These are phyloP conservation scores for Picea sitchensis DNA, from an alignment of 75 land plant genomes.

Conservation along the genomic window DNA sequence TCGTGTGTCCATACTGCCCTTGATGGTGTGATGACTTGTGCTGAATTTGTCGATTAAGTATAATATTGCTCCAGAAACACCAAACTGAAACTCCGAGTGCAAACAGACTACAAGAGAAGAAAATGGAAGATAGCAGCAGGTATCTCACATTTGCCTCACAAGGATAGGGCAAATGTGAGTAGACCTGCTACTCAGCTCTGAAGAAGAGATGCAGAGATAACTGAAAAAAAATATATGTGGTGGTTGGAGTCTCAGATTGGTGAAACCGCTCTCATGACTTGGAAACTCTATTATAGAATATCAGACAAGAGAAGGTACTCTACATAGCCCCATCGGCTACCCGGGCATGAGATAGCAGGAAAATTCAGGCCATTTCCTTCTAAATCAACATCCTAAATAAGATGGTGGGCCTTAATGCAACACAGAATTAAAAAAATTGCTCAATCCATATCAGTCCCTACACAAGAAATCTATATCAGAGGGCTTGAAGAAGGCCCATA, in stretches of 20 bases:
- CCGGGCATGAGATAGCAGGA: neutral
- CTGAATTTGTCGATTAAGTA: too few species aligned
- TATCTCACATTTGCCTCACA: too few species aligned
- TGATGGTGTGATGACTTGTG: too few species aligned
- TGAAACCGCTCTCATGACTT: constrained; percentile 1
- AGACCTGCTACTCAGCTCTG: too few species aligned
- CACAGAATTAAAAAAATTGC: neutral
- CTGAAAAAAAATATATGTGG: too few species aligned
- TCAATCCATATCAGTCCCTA: neutral
- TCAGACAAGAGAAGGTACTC: neutral
- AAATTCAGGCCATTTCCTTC: neutral
- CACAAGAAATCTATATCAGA: neutral
- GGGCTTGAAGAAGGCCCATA: constrained; percentile 1
- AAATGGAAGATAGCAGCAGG: too few species aligned
- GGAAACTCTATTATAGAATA: neutral
- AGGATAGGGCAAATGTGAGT: too few species aligned
- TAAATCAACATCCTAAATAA: neutral
- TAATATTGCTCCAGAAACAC: too few species aligned
- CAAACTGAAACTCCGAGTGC: too few species aligned
- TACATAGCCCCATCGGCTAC: neutral
- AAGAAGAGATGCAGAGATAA: too few species aligned
- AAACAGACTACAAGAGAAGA: too few species aligned
- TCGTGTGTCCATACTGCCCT: too few species aligned
- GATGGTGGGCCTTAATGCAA: neutral
- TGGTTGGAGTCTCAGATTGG: neutral